Percentiles rank a stretch among this genome's conserved stretches.
Conservation (phyloP, 768 basidiomycete genomes). For the Mrakia gelida region DNA sequence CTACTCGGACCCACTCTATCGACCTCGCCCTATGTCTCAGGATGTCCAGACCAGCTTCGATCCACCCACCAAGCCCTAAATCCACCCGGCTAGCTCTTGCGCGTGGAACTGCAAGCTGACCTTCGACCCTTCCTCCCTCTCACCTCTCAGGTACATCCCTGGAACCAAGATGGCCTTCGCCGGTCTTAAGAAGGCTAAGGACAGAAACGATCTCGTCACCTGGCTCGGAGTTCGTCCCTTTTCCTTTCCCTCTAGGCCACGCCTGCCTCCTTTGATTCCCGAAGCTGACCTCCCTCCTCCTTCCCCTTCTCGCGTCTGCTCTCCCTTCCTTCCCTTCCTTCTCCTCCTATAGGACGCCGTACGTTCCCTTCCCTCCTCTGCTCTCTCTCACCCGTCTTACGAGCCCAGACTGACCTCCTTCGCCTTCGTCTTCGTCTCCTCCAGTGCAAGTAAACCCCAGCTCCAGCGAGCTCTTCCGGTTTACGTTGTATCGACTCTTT, state of each 20-base stretch:
- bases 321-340: neutral
- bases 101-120: neutral
- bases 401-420: neutral
- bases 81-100: neutral
- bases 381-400: neutral
- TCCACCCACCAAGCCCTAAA: neutral
- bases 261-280: too few relatives aligned
- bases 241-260: neutral
- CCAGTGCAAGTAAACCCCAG: constrained; percentile 15
- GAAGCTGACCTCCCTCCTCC: neutral
- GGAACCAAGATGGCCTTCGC: constrained; percentile 99
- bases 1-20: neutral
- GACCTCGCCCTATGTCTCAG: neutral
- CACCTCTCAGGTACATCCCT: constrained; percentile 54
- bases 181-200: constrained; percentile 70
- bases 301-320: neutral
- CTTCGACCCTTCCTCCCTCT: too few relatives aligned
- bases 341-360: constrained; percentile 47
- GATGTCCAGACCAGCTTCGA: neutral
- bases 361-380: neutral
- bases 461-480: neutral
- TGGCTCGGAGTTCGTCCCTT: constrained; percentile 52
- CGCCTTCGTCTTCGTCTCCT: neutral
- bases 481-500: neutral
- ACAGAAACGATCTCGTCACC: constrained; percentile 88